Evolutionary conservation across 1,139 yeast genomes (phyloP).

Genomic region (Sugiyamaella japonica): DNA sequence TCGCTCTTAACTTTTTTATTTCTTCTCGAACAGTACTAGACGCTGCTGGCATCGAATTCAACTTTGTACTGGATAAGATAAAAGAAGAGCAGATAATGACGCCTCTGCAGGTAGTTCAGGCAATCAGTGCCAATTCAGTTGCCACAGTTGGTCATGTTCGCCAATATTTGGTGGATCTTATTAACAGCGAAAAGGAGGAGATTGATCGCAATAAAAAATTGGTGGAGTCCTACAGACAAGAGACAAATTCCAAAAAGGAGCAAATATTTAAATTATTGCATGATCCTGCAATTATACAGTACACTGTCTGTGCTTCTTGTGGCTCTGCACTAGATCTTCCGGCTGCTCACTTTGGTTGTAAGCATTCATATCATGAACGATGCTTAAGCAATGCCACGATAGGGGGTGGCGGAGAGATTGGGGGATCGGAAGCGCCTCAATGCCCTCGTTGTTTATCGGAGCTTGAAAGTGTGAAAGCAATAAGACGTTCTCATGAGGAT

Average conservation of each 20-base stretch:
- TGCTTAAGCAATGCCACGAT: slow-evolving; percentile 52
- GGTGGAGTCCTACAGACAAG: slow-evolving; percentile 66
- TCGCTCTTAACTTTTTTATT: slow-evolving; percentile 65
- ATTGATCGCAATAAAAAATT: slow-evolving; percentile 67
- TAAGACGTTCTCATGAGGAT: slow-evolving; percentile 61
- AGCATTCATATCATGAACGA: slow-evolving; percentile 82
- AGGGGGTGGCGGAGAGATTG: slow-evolving; percentile 21
- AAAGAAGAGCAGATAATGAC: slow-evolving; percentile 58
- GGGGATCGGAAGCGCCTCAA: slow-evolving; percentile 37
- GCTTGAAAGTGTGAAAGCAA: slow-evolving; percentile 61
- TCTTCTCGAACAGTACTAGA: slow-evolving; percentile 57
- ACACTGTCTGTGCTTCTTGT: slow-evolving; percentile 72
- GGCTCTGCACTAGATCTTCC: slow-evolving; percentile 72
- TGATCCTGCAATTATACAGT: slow-evolving; percentile 65
- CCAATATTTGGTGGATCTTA: slow-evolving; percentile 62
- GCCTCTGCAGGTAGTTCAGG: slow-evolving; percentile 73
- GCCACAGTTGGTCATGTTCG: slow-evolving; percentile 75
- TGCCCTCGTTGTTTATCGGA: slow-evolving; percentile 79
- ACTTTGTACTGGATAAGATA: slow-evolving; percentile 54
- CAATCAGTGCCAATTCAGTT: slow-evolving; percentile 61
- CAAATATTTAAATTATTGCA: slow-evolving; percentile 54
- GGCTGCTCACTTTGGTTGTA: slow-evolving; percentile 79
- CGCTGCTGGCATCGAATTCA: slow-evolving; percentile 56
- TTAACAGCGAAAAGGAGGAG: slow-evolving; percentile 63
- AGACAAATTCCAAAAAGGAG: slow-evolving; percentile 56